Evolutionary conservation across 495 filamentous ascomycete genomes (phyloP), one percentile per base, ranked within the genome.

Genomic region (Pyrenula massariospora): DNA sequence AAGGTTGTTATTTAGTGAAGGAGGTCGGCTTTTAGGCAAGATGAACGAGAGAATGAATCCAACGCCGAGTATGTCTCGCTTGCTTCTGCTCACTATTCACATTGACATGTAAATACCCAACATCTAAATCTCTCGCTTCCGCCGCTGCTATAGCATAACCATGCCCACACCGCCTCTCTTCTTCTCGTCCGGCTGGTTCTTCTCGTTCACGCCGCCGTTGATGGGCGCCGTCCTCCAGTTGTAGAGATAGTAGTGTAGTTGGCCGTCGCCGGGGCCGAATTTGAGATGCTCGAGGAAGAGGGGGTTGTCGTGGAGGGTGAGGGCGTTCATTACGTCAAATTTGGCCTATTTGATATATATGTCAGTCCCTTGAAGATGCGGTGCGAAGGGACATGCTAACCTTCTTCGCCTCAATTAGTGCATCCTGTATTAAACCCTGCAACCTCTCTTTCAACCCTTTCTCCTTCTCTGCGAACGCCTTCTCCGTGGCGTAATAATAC

Each of bases 251-350:
- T 86, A 98, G 65, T 97, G 90, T 56, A 98, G 74, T 65, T 91
- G 88, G 51, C 93, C 93, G 65, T 98, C 93, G 15, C 93, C 93
- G 5, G 85, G 81, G 22, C 91, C 92, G 58, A 96, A 98, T 68
- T 92, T 95, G 63, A 95, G 87, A 54, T 95, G 76, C 62, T 89
- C 83, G 11, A 98, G 77, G 79, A 98, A 98, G 19, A 97, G 76
- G 3, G 84, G 83, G 71, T 97, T 98, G 66, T 98, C 93, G 62
- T 95, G 81, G 25, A 95, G 75, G 0, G 93, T 95, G 20, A 98
- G 79, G 0, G 89, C 92, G 60, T 98, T 98, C 76, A 96, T 95
- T 48, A 98, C 93, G 67, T 98, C 93, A 66, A 96, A 96, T 48
- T 86, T 82, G 60, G 78, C 77, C 76, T 86, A 56, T 53, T 2